These are phyloP conservation scores for Colletotrichum sp. DNA, from an alignment of 2,329 filamentous ascomycete species.

Conservation along the genomic window DNA sequence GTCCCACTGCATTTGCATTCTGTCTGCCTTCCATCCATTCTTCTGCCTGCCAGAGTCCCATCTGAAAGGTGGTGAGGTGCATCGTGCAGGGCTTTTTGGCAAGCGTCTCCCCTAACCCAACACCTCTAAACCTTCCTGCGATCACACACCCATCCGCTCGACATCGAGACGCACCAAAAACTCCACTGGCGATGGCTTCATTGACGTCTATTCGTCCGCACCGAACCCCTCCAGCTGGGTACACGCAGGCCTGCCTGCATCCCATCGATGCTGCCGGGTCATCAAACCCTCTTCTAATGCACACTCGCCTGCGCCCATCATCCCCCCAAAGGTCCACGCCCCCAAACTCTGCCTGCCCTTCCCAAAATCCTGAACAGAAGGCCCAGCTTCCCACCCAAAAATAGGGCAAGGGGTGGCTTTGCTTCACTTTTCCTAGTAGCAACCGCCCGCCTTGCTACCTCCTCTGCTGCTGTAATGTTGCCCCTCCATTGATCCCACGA, in stretches of 20 bases:
- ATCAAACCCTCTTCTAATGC: neutral
- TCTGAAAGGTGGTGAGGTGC: neutral
- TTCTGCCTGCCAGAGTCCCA: neutral
- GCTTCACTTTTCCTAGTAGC: neutral
- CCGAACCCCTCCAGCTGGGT: neutral
- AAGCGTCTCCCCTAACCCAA: conserved; percentile 1
- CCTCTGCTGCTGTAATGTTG: neutral
- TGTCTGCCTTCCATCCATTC: neutral
- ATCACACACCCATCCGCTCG: conserved; percentile 6
- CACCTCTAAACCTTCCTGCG: neutral
- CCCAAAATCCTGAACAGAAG: neutral
- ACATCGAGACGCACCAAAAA: neutral
- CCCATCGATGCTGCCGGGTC: conserved; percentile 1
- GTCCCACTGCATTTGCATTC: conserved; percentile 2
- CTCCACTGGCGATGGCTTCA: conserved; percentile 19
- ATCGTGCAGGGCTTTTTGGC: neutral
- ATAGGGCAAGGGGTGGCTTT: conserved; percentile 1
- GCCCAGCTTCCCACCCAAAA: conserved; percentile 3
- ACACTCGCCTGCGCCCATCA: neutral
- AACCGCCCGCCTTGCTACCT: neutral
- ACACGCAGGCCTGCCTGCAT: neutral
- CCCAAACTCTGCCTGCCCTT: neutral
- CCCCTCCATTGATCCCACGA: neutral
- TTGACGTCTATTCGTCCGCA: conserved; percentile 15
- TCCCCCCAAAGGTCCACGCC: neutral